These are phyloP conservation scores for Alternaria alternata DNA, from an alignment of 2,329 filamentous ascomycete genomes.

Conservation along the genomic window DNA sequence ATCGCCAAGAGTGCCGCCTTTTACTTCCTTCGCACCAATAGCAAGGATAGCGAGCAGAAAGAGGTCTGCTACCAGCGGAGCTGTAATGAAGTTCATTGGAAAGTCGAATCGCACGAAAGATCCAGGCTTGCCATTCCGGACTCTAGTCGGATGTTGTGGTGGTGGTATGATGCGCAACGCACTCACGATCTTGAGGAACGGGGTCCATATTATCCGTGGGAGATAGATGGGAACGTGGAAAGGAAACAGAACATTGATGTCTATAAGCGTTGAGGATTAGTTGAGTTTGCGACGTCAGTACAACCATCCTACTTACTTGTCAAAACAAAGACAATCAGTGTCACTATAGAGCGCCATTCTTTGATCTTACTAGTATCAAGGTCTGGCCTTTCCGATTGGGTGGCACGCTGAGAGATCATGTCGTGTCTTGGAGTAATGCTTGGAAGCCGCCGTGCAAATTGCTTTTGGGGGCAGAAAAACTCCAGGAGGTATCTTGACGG, in stretches of 20 bases:
- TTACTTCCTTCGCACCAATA: slow-evolving; percentile 71
- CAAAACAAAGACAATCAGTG: slow-evolving; percentile 72
- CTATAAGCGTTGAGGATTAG: slow-evolving; percentile 51
- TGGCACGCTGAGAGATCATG: slow-evolving; percentile 18
- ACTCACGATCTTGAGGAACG: slow-evolving; percentile 55
- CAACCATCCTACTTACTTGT: slow-evolving; percentile 66
- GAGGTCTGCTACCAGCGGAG: slow-evolving; percentile 73
- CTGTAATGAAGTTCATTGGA: slow-evolving; percentile 75
- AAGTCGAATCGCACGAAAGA: slow-evolving; percentile 63
- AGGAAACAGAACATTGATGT: slow-evolving; percentile 73
- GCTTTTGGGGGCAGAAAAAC: background rate
- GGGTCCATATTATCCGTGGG: slow-evolving; percentile 61
- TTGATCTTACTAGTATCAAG: slow-evolving; percentile 65
- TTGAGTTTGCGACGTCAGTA: background rate
- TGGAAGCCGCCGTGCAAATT: background rate
- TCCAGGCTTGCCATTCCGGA: slow-evolving; percentile 40
- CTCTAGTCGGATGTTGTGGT: slow-evolving; percentile 34
- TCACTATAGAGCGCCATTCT: slow-evolving; percentile 74
- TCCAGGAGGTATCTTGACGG: background rate
- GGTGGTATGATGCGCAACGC: slow-evolving; percentile 63
- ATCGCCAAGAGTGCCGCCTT: slow-evolving; percentile 72
- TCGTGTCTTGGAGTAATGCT: background rate
- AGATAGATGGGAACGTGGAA: slow-evolving; percentile 70
- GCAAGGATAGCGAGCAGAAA: slow-evolving; percentile 74
- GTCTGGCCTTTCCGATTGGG: slow-evolving; percentile 14